Evolutionary conservation across 805 yeast genomes (phyloP), one percentile per base, ranked within the genome.

Genomic region (Kockiozyma suomiensis): DNA sequence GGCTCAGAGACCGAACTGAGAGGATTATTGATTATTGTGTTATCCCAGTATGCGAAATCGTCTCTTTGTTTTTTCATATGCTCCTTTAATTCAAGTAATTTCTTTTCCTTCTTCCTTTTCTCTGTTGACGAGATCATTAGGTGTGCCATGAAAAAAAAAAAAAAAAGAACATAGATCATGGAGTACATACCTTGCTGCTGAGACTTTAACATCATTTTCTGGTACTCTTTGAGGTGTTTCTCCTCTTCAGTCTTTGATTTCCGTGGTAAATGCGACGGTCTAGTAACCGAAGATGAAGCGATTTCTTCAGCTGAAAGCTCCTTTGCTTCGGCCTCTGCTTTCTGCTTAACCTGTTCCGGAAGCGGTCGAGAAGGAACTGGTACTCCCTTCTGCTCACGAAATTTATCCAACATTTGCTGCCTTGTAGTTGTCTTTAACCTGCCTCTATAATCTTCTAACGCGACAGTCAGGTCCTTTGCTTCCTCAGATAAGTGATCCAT

Each of bases 181-280:
- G n/a, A n/a, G n/a, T n/a, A n/a, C 50, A 12, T 28, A 53, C 62
- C 62, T 15, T 50, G 56, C 46, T 53, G 51, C 23, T 64, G 65
- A 3, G 65, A 64, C 13, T 35, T 30, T 32, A 43, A 37, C 69
- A 83, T 71, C 42, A 83, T 61, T 30, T 70, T 65, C 54, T 83
- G 81, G 58, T 81, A 83, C 67, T 84, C 85, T 45, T 73, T 72
- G 45, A 81, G 75, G 69, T 87, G 92, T 60, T 78, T 81, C 30
- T 71, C 55, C 17, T 81, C 79, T 66, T 87, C 91, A 19, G 73
- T 71, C 17, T 72, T 69, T 26, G 81, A 72, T 70, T 87, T 87
- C 46, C 90, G 89, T 0, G 93, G 92, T 40, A 87, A 72, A 75
- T 83, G 81, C 0, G 79, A 72, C 26, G 88, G 91, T 55, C 93